phyloP scores from a whole-genome alignment of 805 yeast species.

The Candida jianshihensis region DNA sequence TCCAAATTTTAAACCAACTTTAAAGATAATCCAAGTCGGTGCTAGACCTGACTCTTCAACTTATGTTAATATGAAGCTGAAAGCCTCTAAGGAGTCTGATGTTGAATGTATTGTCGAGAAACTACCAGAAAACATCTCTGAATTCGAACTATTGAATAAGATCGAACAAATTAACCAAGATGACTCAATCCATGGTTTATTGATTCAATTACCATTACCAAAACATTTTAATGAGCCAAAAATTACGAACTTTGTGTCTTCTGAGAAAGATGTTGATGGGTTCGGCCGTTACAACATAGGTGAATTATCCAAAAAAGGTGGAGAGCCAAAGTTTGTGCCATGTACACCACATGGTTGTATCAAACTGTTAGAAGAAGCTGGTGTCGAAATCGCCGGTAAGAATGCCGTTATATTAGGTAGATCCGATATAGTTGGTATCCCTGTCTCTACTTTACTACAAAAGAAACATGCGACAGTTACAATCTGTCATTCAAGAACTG shows the following conservation, averaged over 20 bases:
- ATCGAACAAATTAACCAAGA: constrained; percentile 54
- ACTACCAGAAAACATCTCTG: constrained; percentile 49
- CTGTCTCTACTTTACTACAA: constrained; percentile 64
- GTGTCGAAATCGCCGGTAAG: constrained; percentile 51
- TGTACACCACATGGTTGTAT: constrained; percentile 83
- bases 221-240: constrained; percentile 58
- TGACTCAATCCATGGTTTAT: constrained; percentile 57
- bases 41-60: constrained; percentile 73
- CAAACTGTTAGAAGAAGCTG: constrained; percentile 51
- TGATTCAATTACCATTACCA: constrained; percentile 77
- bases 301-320: constrained; percentile 67
- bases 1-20: constrained; percentile 54
- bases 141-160: constrained; percentile 46
- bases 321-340: constrained; percentile 64
- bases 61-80: constrained; percentile 72
- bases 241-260: constrained; percentile 59
- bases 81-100: constrained; percentile 68
- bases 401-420: constrained; percentile 82
- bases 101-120: constrained; percentile 55
- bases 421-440: constrained; percentile 82
- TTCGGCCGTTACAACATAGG: constrained; percentile 75
- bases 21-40: constrained; percentile 74
- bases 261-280: constrained; percentile 77
- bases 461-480: constrained; percentile 74
- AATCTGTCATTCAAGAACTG: constrained; percentile 61